Percentiles rank a stretch among this genome's conserved stretches.
Conservation (phyloP, 78 protist genomes). For the Pigoraptor vietnamica region DNA sequence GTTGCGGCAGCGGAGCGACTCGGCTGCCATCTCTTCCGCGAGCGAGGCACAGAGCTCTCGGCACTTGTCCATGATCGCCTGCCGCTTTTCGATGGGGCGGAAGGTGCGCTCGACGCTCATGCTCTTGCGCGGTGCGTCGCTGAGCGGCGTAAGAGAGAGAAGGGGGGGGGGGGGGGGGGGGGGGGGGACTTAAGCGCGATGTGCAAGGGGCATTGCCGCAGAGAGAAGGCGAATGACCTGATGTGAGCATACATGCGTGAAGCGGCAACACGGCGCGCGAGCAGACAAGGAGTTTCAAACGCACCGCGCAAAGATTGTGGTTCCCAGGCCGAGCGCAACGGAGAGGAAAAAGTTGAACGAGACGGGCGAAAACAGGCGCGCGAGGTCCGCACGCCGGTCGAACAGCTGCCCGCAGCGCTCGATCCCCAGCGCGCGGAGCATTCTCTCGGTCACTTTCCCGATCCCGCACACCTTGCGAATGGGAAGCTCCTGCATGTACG, state of each 20-base stretch:
- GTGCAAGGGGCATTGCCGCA: too few species aligned
- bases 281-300: not conserved
- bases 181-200: too few species aligned
- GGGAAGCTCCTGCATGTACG: conserved; percentile 18
- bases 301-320: not conserved
- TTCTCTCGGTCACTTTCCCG: conserved; percentile 42
- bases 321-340: not conserved
- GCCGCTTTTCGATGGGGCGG: not conserved
- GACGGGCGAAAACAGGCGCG: not conserved
- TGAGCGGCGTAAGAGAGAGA: not conserved
- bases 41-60: not conserved
- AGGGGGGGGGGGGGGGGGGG: too few species aligned
- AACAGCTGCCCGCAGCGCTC: conserved; percentile 5
- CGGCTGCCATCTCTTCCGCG: not conserved
- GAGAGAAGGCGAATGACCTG: too few species aligned
- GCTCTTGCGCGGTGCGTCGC: not conserved
- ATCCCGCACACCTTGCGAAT: conserved; percentile 62
- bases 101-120: conserved; percentile 21
- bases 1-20: not conserved
- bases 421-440: conserved; percentile 20
- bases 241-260: too few species aligned
- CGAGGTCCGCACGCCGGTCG: not conserved
- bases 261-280: not conserved
- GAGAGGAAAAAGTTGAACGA: not conserved
- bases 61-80: not conserved